These are phyloP conservation scores for Coprinopsis cinerea DNA, from an alignment of 768 basidiomycete species.

Conservation along the genomic window DNA sequence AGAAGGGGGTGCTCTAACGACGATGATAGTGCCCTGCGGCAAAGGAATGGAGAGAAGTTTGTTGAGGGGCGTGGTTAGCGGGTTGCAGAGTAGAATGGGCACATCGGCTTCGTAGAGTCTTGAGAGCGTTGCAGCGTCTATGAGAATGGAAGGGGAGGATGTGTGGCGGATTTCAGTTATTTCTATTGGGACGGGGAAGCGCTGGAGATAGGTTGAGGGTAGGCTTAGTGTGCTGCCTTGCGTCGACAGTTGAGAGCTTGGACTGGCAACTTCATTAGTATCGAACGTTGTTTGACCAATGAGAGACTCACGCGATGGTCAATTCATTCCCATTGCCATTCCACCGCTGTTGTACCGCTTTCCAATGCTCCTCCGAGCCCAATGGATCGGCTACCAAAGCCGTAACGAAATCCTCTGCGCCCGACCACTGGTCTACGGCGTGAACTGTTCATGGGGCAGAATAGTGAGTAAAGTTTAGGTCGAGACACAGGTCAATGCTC, in stretches of 20 bases:
- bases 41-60: constrained; percentile 24
- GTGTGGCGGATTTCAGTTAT: constrained; percentile 35
- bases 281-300: not conserved
- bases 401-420: constrained; percentile 53
- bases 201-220: constrained; percentile 50
- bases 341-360: constrained; percentile 47
- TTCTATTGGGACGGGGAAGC: constrained; percentile 46
- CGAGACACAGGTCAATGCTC: constrained; percentile 18
- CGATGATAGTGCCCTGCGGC: constrained; percentile 41
- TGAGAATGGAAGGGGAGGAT: constrained; percentile 14
- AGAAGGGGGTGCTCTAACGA: constrained; percentile 17
- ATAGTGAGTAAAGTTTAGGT: not conserved
- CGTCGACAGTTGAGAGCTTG: no score
- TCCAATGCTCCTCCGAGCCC: constrained; percentile 36
- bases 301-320: constrained; percentile 35
- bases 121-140: constrained; percentile 8
- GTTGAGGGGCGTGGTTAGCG: constrained; percentile 28
- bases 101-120: constrained; percentile 47
- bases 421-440: constrained; percentile 48
- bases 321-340: constrained; percentile 23
- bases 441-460: no score
- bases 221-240: constrained; percentile 22
- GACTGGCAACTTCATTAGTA: not conserved
- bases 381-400: constrained; percentile 72
- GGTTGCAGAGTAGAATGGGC: constrained; percentile 60